These are phyloP conservation scores for Alternaria metachromatica DNA, from an alignment of 2,329 filamentous ascomycete genomes.

Conservation along the genomic window DNA sequence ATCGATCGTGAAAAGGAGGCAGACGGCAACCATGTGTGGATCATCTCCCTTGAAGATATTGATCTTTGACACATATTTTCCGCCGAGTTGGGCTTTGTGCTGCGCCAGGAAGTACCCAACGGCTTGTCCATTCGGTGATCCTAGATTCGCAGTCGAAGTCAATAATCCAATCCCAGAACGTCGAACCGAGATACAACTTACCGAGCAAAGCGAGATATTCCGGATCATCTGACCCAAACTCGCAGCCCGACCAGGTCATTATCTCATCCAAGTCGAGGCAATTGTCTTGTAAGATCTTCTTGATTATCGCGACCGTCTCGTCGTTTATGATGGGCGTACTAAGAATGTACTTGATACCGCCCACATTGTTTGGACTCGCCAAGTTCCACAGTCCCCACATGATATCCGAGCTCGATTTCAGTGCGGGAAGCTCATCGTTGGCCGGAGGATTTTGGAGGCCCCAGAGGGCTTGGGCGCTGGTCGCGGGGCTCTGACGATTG, in stretches of 20 bases:
- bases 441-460: neutral
- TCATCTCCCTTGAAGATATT: constrained; percentile 15
- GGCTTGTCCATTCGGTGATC: constrained; percentile 14
- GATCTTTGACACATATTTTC: constrained; percentile 16
- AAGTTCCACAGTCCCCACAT: constrained; percentile 27
- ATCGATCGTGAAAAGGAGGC: constrained; percentile 17
- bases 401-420: constrained; percentile 22
- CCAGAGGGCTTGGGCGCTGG: constrained; percentile 11
- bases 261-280: neutral
- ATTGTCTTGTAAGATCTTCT: neutral
- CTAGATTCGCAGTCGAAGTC: neutral
- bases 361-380: neutral
- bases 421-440: constrained; percentile 19
- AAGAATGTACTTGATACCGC: neutral
- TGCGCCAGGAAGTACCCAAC: constrained; percentile 20
- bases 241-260: neutral
- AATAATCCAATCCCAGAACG: neutral
- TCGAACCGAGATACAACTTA: neutral
- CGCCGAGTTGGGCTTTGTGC: constrained; percentile 14
- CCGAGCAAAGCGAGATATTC: neutral
- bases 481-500: constrained; percentile 10
- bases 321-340: neutral
- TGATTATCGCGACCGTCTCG: neutral
- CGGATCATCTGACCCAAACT: neutral
- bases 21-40: neutral